Evolutionary conservation across 352 stramenopile species (phyloP).

Genomic region (Phytophthora tubulina): DNA sequence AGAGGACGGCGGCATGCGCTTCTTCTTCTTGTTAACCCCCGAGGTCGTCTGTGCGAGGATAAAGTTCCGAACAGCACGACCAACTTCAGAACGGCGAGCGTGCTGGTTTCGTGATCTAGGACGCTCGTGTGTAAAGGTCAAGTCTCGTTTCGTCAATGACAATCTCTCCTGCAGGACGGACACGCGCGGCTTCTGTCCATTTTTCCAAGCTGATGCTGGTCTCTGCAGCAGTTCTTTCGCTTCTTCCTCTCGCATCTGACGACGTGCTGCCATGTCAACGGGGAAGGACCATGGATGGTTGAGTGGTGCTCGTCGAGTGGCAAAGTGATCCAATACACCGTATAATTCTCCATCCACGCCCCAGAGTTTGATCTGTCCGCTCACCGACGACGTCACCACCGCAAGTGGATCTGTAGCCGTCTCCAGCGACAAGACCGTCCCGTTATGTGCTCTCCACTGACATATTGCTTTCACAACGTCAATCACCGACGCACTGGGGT

Average conservation of each 20-base stretch:
- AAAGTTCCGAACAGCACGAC: conserved; percentile 55
- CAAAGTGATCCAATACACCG: conserved; percentile 74
- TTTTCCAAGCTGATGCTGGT: conserved; percentile 32
- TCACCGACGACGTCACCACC: conserved; percentile 57
- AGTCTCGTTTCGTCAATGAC: conserved; percentile 49
- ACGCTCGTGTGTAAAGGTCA: conserved; percentile 24
- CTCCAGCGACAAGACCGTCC: conserved; percentile 51
- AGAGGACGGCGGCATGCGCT: conserved; percentile 6
- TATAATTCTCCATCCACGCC: conserved; percentile 48
- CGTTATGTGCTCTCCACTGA: conserved; percentile 57
- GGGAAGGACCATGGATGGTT: conserved; percentile 65
- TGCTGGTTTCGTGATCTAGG: conserved; percentile 26
- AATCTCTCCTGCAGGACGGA: conserved; percentile 64
- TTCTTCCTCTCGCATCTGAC: conserved; percentile 46
- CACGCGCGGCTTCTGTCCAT: conserved; percentile 33
- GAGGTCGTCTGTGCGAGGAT: conserved; percentile 50
- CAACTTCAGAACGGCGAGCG: conserved; percentile 44
- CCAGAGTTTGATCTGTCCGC: conserved; percentile 76
- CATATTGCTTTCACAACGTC: conserved; percentile 16
- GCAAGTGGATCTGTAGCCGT: conserved; percentile 48
- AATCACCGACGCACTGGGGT: background rate
- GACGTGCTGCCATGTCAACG: conserved; percentile 57
- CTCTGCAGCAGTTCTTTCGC: conserved; percentile 54
- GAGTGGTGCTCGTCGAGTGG: conserved; percentile 60
- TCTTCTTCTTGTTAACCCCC: conserved; percentile 5